These are phyloP conservation scores for Exobasidium cylindrosporum DNA, from an alignment of 1,284 basidiomycete species.

Conservation along the genomic window DNA sequence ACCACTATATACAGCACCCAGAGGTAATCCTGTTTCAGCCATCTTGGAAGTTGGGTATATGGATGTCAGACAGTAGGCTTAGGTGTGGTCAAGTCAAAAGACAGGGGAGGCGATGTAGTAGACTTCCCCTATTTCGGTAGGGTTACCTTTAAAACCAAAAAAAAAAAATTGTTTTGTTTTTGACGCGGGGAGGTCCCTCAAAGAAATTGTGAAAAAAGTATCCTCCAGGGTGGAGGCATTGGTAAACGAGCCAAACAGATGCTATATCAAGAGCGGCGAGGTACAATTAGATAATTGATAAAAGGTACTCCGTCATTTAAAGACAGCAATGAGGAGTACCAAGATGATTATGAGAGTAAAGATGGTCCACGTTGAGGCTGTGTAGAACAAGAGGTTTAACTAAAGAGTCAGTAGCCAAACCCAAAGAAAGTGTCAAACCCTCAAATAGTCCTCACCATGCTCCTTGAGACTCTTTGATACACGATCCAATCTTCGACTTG, in stretches of 20 bases:
- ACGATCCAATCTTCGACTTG: conserved; percentile 33
- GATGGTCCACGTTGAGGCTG: conserved; percentile 39
- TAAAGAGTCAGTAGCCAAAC: neutral
- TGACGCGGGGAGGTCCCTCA: no score
- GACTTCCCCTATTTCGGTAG: no score
- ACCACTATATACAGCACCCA: conserved; percentile 47
- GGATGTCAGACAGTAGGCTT: no score
- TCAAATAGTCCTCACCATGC: conserved; percentile 34
- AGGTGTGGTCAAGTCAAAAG: no score
- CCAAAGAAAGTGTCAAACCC: neutral
- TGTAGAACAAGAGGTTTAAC: neutral
- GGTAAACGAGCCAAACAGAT: no score
- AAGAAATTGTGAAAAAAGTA: no score
- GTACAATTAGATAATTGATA: no score
- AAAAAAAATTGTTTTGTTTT: no score
- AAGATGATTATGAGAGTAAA: conserved; percentile 40
- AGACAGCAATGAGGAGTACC: conserved; percentile 41
- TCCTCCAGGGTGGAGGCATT: no score
- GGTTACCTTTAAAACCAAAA: no score
- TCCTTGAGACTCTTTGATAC: conserved; percentile 39
- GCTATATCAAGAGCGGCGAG: no score
- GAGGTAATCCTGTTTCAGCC: conserved; percentile 21
- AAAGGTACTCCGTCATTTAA: conserved; percentile 25
- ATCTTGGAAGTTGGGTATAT: conserved; percentile 7
- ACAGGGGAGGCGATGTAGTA: no score